Base-by-base conservation (phyloP, 2,329 filamentous ascomycete genomes). In the Coniochaeta sp. region DNA sequence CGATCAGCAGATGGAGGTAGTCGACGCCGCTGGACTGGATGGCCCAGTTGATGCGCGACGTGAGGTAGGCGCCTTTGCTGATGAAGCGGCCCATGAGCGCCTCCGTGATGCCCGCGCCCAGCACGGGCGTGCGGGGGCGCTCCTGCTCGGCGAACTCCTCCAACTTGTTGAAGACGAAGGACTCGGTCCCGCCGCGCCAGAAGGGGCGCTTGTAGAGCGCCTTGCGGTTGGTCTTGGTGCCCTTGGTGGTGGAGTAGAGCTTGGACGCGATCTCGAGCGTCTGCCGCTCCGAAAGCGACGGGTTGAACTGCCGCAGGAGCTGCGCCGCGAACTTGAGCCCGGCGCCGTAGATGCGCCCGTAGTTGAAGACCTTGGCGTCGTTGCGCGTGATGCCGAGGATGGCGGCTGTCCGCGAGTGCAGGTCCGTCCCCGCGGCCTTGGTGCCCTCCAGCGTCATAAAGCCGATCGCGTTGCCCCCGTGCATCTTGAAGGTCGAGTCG, bases 361-460 rank as follows among this genome's bases (percentile, higher is more conserved):
- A 99, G 72, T 99, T 99, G 80, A 99, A 99, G 0, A 99, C 86
- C 71, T 99, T 99, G 61, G 95, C 95, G 69, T 97, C 87, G 68
- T 97, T 97, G 62, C 95, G 85, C 2, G 91, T 96, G 62, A 99
- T 99, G 7, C 93, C 93, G 2, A 99, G 75, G 60, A 99, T 99
- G 6, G 83, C 82, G 1, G 95, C 96, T 30, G 95, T 99, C 34
- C 93, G 90, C 7, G 93, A 97, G 74, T 99, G 93, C 60, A 98
- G 77, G 73, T 99, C 93, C 0, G 93, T 99, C 4, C 93, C 93
- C 2, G 90, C 91, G 6, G 91, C 88, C 75, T 99, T 98, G 57
- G 91, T 95, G 16, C 95, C 93, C 76, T 99, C 96, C 1, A 99
- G 80, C 0, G 95, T 99, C 96, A 99, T 99, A 78, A 99, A 99